Evolutionary conservation across 306 rosid genomes (phyloP).

Genomic region (Datisca glomerata): DNA sequence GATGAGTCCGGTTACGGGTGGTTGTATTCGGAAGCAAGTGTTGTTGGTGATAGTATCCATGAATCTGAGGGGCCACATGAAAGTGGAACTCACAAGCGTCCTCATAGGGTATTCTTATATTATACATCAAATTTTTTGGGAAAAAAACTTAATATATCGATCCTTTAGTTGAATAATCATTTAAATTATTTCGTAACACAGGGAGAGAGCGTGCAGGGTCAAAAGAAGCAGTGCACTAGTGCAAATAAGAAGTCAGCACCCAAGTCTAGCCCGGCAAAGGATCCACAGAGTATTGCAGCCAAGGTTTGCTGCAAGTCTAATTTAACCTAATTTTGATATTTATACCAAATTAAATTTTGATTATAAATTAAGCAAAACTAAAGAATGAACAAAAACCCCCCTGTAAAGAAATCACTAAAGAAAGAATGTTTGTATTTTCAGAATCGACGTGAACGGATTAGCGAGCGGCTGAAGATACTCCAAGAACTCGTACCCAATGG

Average conservation of each 20-base stretch:
- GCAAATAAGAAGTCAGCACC: constrained; percentile 36
- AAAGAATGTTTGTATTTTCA: constrained; percentile 39
- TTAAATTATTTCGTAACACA: constrained; percentile 1
- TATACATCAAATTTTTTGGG: not conserved
- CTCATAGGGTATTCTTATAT: constrained; percentile 28
- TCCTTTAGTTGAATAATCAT: no score
- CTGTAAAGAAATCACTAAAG: constrained; percentile 8
- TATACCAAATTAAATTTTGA: not conserved
- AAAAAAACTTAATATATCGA: no score
- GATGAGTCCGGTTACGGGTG: constrained; percentile 37
- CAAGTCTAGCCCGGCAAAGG: constrained; percentile 47
- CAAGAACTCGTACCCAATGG: constrained; percentile 87
- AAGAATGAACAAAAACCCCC: no score
- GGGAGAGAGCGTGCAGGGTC: constrained; percentile 37
- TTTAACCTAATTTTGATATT: not conserved
- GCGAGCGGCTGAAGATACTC: constrained; percentile 72
- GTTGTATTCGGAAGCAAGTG: constrained; percentile 34
- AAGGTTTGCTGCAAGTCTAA: constrained; percentile 51
- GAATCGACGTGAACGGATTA: constrained; percentile 94
- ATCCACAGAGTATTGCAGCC: constrained; percentile 89
- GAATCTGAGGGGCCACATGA: constrained; percentile 25
- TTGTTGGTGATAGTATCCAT: constrained; percentile 23
- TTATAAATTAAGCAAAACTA: constrained; percentile 10
- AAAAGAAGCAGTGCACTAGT: constrained; percentile 45
- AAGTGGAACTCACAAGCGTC: constrained; percentile 32